phyloP scores from a whole-genome alignment of 1,139 yeast species.

The Eremothecium coryli region DNA sequence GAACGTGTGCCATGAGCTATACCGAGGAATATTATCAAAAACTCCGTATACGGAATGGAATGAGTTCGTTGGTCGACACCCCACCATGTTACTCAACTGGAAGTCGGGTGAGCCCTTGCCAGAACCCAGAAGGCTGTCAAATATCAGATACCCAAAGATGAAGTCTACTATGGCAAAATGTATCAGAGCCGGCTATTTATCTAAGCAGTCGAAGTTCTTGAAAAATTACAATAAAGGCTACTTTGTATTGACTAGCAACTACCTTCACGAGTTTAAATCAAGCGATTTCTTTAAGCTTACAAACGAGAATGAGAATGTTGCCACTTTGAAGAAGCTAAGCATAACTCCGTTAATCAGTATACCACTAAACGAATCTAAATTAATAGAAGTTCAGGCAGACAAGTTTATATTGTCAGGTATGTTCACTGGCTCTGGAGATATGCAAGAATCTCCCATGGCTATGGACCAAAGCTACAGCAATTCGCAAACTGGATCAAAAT shows the following conservation, averaged over 20 bases:
- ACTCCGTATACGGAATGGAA: constrained; percentile 68
- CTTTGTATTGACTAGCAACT: constrained; percentile 66
- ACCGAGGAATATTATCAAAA: constrained; percentile 54
- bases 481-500: neutral
- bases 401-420: constrained; percentile 28
- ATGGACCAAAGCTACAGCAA: neutral
- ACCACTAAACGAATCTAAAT: constrained; percentile 33
- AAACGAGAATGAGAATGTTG: constrained; percentile 17
- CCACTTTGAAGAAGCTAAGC: constrained; percentile 16
- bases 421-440: neutral
- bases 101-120: constrained; percentile 43
- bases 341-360: constrained; percentile 36
- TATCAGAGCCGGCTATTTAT: constrained; percentile 45
- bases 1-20: constrained; percentile 51
- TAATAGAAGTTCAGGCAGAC: constrained; percentile 30
- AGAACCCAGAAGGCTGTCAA: constrained; percentile 39
- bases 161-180: constrained; percentile 44
- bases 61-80: constrained; percentile 50
- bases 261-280: constrained; percentile 61
- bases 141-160: constrained; percentile 43
- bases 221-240: constrained; percentile 58
- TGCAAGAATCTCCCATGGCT: neutral
- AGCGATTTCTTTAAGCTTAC: constrained; percentile 50
- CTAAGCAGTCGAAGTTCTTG: constrained; percentile 52
- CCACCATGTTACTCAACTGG: constrained; percentile 34